A percentile compares a stretch with the other conserved stretches of the same genome.
Evolutionary conservation across 805 yeast species (phyloP).

Genomic region (Wickerhamiella nectarea): DNA sequence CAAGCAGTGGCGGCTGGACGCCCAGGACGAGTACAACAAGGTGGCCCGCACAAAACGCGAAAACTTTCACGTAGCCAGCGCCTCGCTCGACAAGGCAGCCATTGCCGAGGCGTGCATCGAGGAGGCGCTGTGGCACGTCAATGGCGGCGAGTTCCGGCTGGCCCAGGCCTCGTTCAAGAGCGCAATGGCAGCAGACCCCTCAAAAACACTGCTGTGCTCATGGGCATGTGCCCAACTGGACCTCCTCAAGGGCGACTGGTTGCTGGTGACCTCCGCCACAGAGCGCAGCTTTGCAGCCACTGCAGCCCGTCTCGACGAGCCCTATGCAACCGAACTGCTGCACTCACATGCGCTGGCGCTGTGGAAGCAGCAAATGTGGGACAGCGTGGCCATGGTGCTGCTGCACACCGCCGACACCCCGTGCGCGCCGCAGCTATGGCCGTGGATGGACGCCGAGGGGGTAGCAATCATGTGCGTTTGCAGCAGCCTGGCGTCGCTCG

Average conservation of each 20-base stretch:
- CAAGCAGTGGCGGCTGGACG: background rate
- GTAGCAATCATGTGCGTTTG: background rate
- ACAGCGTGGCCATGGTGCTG: background rate
- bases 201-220: background rate
- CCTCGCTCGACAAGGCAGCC: background rate
- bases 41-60: slow-evolving; percentile 5
- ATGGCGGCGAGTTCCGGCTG: slow-evolving; percentile 7
- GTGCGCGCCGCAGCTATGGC: background rate
- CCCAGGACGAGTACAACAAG: background rate
- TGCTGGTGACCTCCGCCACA: background rate
- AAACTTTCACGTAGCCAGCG: background rate
- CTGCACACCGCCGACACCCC: background rate
- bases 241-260: slow-evolving; percentile 2
- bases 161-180: slow-evolving; percentile 6
- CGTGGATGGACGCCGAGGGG: slow-evolving; percentile 2
- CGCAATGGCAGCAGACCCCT: background rate
- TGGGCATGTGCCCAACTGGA: slow-evolving; percentile 4
- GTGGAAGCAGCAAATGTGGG: background rate
- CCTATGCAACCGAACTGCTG: background rate
- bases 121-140: slow-evolving; percentile 5
- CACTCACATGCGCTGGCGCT: slow-evolving; percentile 3
- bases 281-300: background rate
- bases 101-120: slow-evolving; percentile 6
- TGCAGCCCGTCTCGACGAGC: background rate
- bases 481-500: background rate